Evolutionary conservation across 208 protist genomes (phyloP), one percentile per base, ranked within the genome.

Genomic region (Kentomonas sorsogonicus): DNA sequence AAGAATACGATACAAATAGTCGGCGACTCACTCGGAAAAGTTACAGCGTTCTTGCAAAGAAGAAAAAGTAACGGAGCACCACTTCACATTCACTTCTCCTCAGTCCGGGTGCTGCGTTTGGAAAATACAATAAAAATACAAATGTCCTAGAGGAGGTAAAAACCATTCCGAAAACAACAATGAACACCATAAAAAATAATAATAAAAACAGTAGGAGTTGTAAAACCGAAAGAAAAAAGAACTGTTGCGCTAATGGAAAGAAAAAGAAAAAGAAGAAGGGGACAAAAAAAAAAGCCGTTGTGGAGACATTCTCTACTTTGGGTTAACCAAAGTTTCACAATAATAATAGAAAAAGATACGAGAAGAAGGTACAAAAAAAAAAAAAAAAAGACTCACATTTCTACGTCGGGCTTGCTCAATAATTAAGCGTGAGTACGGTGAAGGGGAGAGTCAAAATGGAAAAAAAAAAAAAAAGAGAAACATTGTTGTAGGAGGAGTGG

Each of bases 161-260:
- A 61, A 27, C 11, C 38, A 18, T 41, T 41, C 16, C 16, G 16
- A 18, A 18, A 41, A 22, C 5, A 22, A n/a, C n/a, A n/a, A 27
- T 30, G 22, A 16, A 4, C 31, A 22, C 36, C 23, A 31, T 25
- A 34, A 41, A 48, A 58, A 38, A 3, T 23, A 33, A 51, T 22
- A 57, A 36, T 48, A 56, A 47, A 66, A 43, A 36, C 54, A 47
- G 26, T 52, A 43, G 2, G 50, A 20, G 40, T 40, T 3, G 40
- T 84, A 86, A 23, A 79, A 66, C 57, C 70, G 48, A 13, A 82
- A 70, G 20, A 69, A 86, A 61, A 92, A 83, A 50, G 39, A 18
- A 36, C 30, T 25, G 61, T 71, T 45, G 70, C 27, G 66, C 66
- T 83, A 47, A 56, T 50, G 31, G 58, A 67, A 3, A n/a, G n/a